A percentile compares a stretch with the other conserved stretches of the same genome.
Evolutionary conservation across 1,139 yeast species (phyloP).

Genomic region (Blastobotrys aristatus): DNA sequence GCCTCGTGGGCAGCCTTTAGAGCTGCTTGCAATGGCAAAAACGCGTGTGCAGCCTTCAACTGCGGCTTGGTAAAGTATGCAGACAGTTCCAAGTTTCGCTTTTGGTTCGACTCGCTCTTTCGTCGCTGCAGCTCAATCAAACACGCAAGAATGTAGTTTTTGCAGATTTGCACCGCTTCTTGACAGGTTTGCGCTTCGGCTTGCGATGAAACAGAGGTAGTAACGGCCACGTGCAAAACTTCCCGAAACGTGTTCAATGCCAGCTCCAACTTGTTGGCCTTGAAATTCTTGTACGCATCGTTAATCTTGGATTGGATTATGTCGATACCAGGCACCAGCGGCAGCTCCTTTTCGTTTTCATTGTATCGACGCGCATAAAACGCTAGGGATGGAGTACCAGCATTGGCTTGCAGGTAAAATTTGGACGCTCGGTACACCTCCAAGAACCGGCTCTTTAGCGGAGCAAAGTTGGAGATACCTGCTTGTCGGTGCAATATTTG

Average conservation of each 20-base stretch:
- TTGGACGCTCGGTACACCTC: slow-evolving; percentile 80
- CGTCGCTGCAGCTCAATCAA: slow-evolving; percentile 89
- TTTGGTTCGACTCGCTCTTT: slow-evolving; percentile 64
- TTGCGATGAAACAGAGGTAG: slow-evolving; percentile 64
- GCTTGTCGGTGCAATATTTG: slow-evolving; percentile 84
- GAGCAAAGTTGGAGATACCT: slow-evolving; percentile 82
- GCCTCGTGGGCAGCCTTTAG: slow-evolving; percentile 86
- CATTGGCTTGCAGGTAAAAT: slow-evolving; percentile 68
- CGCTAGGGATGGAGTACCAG: slow-evolving; percentile 64
- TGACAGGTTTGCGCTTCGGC: slow-evolving; percentile 74
- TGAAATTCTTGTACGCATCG: slow-evolving; percentile 77
- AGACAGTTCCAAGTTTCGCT: slow-evolving; percentile 88
- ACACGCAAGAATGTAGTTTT: slow-evolving; percentile 87
- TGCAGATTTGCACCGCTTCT: slow-evolving; percentile 68
- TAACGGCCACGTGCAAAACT: slow-evolving; percentile 69
- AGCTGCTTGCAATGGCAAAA: slow-evolving; percentile 90
- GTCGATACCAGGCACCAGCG: slow-evolving; percentile 72
- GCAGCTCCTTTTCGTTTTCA: slow-evolving; percentile 43
- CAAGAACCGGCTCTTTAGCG: slow-evolving; percentile 73
- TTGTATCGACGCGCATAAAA: slow-evolving; percentile 59
- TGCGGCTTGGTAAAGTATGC: slow-evolving; percentile 89
- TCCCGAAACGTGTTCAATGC: slow-evolving; percentile 78
- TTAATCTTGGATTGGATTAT: slow-evolving; percentile 51
- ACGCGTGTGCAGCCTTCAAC: slow-evolving; percentile 75
- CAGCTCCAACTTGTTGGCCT: slow-evolving; percentile 72